These are phyloP conservation scores for Candida easanensis DNA, from an alignment of 805 yeast genomes.

Conservation along the genomic window DNA sequence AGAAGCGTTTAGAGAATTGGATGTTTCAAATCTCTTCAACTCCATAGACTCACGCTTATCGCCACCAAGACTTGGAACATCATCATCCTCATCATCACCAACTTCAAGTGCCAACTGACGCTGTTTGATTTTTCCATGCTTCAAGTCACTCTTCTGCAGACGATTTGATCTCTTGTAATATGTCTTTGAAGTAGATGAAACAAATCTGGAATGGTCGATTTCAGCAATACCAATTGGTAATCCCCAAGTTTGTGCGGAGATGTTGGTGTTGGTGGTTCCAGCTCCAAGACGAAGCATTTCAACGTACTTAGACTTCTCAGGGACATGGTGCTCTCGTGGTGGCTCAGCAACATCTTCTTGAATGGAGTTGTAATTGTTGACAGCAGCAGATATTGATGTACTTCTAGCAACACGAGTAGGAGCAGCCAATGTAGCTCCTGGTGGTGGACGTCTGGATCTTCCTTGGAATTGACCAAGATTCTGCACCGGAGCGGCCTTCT, in stretches of 20 bases:
- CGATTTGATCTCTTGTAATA: conserved; percentile 17
- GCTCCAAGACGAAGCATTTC: conserved; percentile 39
- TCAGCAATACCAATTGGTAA: conserved; percentile 57
- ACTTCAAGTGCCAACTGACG: conserved; percentile 73
- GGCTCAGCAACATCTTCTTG: conserved; percentile 11
- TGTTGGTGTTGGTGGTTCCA: conserved; percentile 48
- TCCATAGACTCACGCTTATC: conserved; percentile 17
- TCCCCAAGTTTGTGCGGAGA: conserved; percentile 45
- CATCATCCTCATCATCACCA: conserved; percentile 52
- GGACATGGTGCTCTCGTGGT: conserved; percentile 33
- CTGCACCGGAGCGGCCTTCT: conserved; percentile 31
- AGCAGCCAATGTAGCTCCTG: conserved; percentile 30
- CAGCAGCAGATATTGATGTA: conserved; percentile 28
- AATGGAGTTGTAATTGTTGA: conserved; percentile 18
- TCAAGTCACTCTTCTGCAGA: conserved; percentile 41
- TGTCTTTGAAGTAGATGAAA: conserved; percentile 12
- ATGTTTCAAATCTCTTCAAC: conserved; percentile 17
- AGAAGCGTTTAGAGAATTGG: conserved; percentile 4
- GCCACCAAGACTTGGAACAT: neutral
- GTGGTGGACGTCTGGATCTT: conserved; percentile 36
- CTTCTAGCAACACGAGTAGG: conserved; percentile 37
- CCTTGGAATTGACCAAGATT: conserved; percentile 19
- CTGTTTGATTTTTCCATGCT: conserved; percentile 61
- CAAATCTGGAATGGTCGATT: conserved; percentile 31
- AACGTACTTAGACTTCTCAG: conserved; percentile 51